Percentiles rank a stretch among this genome's conserved stretches.
phyloP scores from a whole-genome alignment of 495 filamentous ascomycete genomes.

The Pseudevernia furfuracea region DNA sequence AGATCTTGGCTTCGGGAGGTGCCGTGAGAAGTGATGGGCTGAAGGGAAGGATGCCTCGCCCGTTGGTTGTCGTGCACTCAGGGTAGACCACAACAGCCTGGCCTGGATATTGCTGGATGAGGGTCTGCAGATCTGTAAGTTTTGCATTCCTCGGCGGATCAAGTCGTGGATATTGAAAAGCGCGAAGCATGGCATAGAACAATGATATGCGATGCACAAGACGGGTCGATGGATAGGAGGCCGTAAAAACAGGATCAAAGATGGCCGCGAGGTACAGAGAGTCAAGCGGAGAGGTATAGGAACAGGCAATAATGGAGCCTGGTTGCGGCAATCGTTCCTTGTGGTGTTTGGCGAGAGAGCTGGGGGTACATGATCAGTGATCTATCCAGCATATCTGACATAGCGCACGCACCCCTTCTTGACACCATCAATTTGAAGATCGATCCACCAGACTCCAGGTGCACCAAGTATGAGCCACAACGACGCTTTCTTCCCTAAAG shows the following conservation, averaged over 20 bases:
- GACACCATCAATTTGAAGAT: constrained; percentile 92
- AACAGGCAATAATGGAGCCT: constrained; percentile 74
- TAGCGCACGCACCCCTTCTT: constrained; percentile 59
- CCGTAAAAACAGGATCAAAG: constrained; percentile 90
- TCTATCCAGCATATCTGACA: background rate
- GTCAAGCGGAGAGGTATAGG: constrained; percentile 87
- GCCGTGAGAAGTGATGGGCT: constrained; percentile 62
- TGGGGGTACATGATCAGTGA: constrained; percentile 23
- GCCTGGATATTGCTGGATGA: constrained; percentile 60
- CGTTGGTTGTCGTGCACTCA: constrained; percentile 90
- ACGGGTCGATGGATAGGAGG: constrained; percentile 63
- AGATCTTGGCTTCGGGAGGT: constrained; percentile 61
- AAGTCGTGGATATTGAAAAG: constrained; percentile 55
- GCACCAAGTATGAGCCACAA: constrained; percentile 81
- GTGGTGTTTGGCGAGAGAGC: constrained; percentile 52
- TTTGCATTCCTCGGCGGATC: constrained; percentile 40
- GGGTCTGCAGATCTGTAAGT: constrained; percentile 51
- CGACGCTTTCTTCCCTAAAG: constrained; percentile 66
- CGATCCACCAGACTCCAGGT: constrained; percentile 94
- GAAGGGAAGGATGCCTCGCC: constrained; percentile 79
- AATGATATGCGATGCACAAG: constrained; percentile 71
- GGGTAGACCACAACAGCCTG: constrained; percentile 79
- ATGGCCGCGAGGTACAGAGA: constrained; percentile 92
- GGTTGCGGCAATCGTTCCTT: constrained; percentile 65
- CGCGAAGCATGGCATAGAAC: constrained; percentile 60